These are phyloP conservation scores for Ocimum tenuiflorum DNA, from an alignment of 257 asterid species.

Conservation along the genomic window DNA sequence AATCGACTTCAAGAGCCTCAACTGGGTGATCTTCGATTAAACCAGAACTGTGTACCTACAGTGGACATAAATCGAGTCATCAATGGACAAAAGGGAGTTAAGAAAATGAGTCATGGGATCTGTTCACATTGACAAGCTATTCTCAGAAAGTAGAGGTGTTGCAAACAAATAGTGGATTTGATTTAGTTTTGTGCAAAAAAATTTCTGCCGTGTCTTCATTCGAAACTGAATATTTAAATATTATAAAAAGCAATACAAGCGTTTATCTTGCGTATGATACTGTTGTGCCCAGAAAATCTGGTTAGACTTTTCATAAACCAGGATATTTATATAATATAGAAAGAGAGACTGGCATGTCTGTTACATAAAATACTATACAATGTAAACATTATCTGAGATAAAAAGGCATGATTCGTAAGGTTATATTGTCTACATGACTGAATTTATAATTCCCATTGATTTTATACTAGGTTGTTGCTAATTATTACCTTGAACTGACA, in stretches of 20 bases:
- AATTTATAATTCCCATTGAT: neutral
- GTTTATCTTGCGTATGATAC: neutral
- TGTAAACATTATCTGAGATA: neutral
- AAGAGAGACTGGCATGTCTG: neutral
- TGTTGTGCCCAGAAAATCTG: neutral
- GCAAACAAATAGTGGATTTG: no score
- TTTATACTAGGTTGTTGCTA: constrained; percentile 14
- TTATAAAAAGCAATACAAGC: neutral
- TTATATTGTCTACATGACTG: neutral
- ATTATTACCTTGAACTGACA: constrained; percentile 63
- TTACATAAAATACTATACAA: neutral
- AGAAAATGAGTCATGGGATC: neutral
- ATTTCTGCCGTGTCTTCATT: neutral
- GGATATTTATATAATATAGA: neutral
- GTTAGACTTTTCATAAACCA: neutral
- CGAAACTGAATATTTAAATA: neutral
- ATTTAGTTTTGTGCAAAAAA: neutral
- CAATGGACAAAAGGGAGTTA: neutral
- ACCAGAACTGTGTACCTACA: constrained; percentile 53
- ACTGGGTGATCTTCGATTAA: constrained; percentile 63
- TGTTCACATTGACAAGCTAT: neutral
- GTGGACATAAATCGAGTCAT: constrained; percentile 4
- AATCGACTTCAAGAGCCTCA: constrained; percentile 84
- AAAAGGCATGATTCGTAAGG: neutral
- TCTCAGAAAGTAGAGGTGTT: neutral